Conservation (phyloP, 75 land plant species). For the Chamaecyparis obtusa region DNA sequence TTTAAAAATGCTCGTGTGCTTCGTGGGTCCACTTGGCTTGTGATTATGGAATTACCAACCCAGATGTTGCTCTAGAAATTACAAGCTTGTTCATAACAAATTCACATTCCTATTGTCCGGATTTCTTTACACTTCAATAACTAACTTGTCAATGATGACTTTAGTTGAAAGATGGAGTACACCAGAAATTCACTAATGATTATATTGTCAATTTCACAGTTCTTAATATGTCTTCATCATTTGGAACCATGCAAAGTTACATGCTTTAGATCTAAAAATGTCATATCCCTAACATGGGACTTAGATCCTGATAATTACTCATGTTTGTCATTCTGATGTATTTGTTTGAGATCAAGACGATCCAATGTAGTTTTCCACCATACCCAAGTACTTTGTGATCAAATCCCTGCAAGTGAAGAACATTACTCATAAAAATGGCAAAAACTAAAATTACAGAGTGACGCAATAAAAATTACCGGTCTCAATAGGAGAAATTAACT, state of each 20-base stretch:
- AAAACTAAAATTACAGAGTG: not conserved
- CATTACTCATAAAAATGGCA: not conserved
- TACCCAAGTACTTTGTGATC: not conserved
- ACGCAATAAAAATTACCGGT: not conserved
- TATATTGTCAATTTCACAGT: not conserved
- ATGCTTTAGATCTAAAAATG: not conserved
- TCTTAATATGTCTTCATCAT: not conserved
- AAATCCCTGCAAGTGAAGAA: constrained; percentile 2
- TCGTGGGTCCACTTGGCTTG: not conserved
- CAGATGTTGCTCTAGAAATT: not conserved
- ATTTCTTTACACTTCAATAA: not conserved
- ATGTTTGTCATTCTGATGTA: not conserved
- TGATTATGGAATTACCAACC: not conserved
- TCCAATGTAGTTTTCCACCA: not conserved
- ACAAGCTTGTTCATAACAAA: not conserved
- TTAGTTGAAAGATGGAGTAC: not conserved
- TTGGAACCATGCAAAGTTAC: not conserved
- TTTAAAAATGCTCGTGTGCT: not conserved
- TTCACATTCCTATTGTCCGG: not conserved
- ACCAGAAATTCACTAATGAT: not conserved
- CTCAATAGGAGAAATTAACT: not conserved
- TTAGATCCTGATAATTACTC: not conserved
- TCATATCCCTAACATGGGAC: not conserved
- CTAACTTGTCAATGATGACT: not conserved
- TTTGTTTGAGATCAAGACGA: not conserved